phyloP scores from a whole-genome alignment of 2,329 filamentous ascomycete genomes.

The Beauveria bassiana region DNA sequence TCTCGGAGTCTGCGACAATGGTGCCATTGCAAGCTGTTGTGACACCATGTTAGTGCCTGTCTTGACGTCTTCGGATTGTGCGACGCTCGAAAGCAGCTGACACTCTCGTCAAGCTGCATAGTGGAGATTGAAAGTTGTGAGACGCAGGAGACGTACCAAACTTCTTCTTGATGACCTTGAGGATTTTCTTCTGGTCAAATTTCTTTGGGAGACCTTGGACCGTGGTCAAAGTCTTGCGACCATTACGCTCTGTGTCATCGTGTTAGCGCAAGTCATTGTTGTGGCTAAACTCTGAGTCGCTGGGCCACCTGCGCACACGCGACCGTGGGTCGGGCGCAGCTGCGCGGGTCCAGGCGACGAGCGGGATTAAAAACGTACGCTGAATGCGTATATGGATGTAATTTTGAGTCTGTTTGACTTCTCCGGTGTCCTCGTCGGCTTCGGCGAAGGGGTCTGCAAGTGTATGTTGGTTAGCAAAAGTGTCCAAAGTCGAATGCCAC shows the following conservation, averaged over 20 bases:
- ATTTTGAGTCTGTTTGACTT: conserved; percentile 91
- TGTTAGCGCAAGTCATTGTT: conserved; percentile 30
- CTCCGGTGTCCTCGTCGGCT: conserved; percentile 98
- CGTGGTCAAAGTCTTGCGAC: conserved; percentile 99
- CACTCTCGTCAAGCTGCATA: neutral
- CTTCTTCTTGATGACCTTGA: conserved; percentile 99
- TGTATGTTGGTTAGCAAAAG: conserved; percentile 19
- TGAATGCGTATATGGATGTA: conserved; percentile 99
- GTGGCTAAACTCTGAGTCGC: neutral
- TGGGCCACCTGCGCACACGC: neutral
- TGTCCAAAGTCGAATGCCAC: conserved; percentile 1
- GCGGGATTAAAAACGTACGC: conserved; percentile 54
- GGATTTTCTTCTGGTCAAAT: conserved; percentile 99
- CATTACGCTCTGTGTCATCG: conserved; percentile 80
- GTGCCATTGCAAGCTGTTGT: conserved; percentile 94
- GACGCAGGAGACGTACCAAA: conserved; percentile 57
- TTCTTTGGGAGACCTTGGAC: conserved; percentile 98
- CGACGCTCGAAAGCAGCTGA: neutral
- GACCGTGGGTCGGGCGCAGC: neutral
- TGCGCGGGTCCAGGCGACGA: conserved; percentile 2
- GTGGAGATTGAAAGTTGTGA: neutral
- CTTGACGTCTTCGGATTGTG: neutral
- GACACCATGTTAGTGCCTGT: neutral
- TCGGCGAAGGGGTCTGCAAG: conserved; percentile 97
- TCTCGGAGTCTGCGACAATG: conserved; percentile 90